Percentiles rank a stretch among this genome's conserved stretches.
These are phyloP conservation scores for Epichloe aotearoae DNA, from an alignment of 2,329 filamentous ascomycete species.

Conservation along the genomic window DNA sequence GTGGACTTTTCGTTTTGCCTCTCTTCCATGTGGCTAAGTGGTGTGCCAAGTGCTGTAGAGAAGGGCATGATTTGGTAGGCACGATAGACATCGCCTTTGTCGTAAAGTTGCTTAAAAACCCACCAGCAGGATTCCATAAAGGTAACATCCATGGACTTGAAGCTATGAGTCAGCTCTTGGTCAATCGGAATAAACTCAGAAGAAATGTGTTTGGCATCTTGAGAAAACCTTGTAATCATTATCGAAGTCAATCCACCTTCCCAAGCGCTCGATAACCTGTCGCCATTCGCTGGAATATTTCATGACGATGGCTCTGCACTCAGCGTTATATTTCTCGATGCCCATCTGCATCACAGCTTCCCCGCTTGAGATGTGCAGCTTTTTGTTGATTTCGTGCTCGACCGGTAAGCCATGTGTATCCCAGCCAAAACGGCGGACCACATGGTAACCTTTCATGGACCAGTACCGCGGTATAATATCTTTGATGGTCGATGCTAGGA, in stretches of 20 bases:
- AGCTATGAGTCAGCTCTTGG: background rate
- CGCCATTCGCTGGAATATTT: slow-evolving; percentile 70
- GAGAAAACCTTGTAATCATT: slow-evolving; percentile 56
- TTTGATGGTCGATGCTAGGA: slow-evolving; percentile 79
- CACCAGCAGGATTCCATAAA: slow-evolving; percentile 74
- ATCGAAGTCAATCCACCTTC: slow-evolving; percentile 69
- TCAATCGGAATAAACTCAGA: background rate
- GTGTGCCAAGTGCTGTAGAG: slow-evolving; percentile 60
- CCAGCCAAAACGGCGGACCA: slow-evolving; percentile 78
- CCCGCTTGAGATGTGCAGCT: slow-evolving; percentile 66
- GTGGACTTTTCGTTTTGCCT: slow-evolving; percentile 65
- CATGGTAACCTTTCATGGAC: slow-evolving; percentile 83
- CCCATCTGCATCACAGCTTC: slow-evolving; percentile 72
- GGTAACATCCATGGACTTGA: slow-evolving; percentile 54
- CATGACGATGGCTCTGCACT: slow-evolving; percentile 82
- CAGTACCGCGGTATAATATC: slow-evolving; percentile 85
- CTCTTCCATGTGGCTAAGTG: slow-evolving; percentile 63
- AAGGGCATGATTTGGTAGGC: slow-evolving; percentile 66
- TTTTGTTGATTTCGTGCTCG: slow-evolving; percentile 88
- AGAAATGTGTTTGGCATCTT: too few relatives aligned
- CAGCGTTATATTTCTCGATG: slow-evolving; percentile 69
- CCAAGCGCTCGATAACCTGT: slow-evolving; percentile 57
- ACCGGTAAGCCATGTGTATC: slow-evolving; percentile 32
- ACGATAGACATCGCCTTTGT: slow-evolving; percentile 58
- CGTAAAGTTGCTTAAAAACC: slow-evolving; percentile 63